These are phyloP conservation scores for Sarocladiaceae sp. DNA, from an alignment of 2,329 filamentous ascomycete genomes.

Conservation along the genomic window DNA sequence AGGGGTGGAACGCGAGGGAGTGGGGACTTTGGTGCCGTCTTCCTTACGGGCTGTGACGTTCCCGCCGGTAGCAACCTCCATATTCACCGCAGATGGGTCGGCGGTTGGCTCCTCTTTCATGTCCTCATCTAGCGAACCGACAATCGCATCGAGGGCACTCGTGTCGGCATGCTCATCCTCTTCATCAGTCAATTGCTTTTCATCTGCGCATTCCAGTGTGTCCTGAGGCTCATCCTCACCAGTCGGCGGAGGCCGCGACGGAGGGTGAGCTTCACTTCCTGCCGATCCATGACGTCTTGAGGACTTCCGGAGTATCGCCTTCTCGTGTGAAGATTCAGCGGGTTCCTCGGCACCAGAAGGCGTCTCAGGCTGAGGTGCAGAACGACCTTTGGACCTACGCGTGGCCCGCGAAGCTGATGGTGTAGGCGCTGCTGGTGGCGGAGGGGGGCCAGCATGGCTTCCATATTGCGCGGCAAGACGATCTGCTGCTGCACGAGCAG, in stretches of 20 bases:
- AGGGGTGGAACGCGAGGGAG: conserved; percentile 58
- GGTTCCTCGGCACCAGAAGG: conserved; percentile 38
- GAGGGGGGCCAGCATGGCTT: conserved; percentile 21
- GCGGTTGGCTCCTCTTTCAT: conserved; percentile 56
- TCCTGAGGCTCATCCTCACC: conserved; percentile 59
- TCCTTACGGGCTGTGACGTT: conserved; percentile 89
- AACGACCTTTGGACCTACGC: conserved; percentile 39
- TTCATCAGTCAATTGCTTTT: conserved; percentile 72
- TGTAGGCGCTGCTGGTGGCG: conserved; percentile 30
- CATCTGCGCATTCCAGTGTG: conserved; percentile 86
- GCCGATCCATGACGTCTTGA: conserved; percentile 49
- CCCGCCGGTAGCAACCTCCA: conserved; percentile 80
- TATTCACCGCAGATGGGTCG: conserved; percentile 79
- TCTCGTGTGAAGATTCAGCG: conserved; percentile 49
- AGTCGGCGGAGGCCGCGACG: conserved; percentile 45
- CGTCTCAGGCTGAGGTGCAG: conserved; percentile 26
- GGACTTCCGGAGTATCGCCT: conserved; percentile 54
- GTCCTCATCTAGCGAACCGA: conserved; percentile 85
- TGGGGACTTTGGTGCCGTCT: conserved; percentile 80
- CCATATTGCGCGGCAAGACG: conserved; percentile 40
- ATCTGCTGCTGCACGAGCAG: conserved; percentile 31
- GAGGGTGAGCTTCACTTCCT: conserved; percentile 44
- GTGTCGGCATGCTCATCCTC: conserved; percentile 62
- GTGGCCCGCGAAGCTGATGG: conserved; percentile 38
- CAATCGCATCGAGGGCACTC: conserved; percentile 72